A percentile compares a stretch with the other conserved stretches of the same genome.
These are phyloP conservation scores for Thielaviopsis ethacetica DNA, from an alignment of 2,329 filamentous ascomycete species.

Conservation along the genomic window DNA sequence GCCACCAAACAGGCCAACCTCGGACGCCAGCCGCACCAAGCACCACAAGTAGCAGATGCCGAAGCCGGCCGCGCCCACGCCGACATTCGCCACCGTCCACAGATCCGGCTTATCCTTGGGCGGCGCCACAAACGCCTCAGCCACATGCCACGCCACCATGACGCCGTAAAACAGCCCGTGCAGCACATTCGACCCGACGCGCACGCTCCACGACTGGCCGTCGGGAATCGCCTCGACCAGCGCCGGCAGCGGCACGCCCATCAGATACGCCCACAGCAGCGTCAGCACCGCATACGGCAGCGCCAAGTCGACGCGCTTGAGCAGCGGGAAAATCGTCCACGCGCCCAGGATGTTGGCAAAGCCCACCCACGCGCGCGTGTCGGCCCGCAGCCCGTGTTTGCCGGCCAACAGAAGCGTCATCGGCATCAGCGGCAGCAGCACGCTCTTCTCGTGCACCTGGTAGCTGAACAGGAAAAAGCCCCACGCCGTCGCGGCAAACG, in stretches of 20 bases:
- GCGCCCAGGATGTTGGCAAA: slow-evolving; percentile 79
- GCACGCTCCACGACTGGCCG: slow-evolving; percentile 11
- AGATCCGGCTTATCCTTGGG: slow-evolving; percentile 73
- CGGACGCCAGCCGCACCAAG: slow-evolving; percentile 46
- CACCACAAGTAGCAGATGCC: slow-evolving; percentile 85
- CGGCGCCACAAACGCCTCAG: slow-evolving; percentile 50
- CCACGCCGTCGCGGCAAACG: slow-evolving; percentile 76
- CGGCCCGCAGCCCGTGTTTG: slow-evolving; percentile 58
- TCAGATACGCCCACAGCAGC: slow-evolving; percentile 76
- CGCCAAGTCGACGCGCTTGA: slow-evolving; percentile 67
- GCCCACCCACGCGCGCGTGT: slow-evolving; percentile 78
- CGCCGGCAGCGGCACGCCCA: slow-evolving; percentile 61
- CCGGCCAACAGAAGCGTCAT: slow-evolving; percentile 80
- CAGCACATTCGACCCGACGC: slow-evolving; percentile 41
- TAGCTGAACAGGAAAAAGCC: slow-evolving; percentile 96
- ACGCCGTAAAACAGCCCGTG: slow-evolving; percentile 60
- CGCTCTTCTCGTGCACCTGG: slow-evolving; percentile 97
- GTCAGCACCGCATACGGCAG: slow-evolving; percentile 77
- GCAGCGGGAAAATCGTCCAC: slow-evolving; percentile 88
- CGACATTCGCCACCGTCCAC: slow-evolving; percentile 84
- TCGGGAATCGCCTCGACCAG: slow-evolving; percentile 33
- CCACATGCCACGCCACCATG: slow-evolving; percentile 70
- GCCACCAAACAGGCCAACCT: slow-evolving; percentile 36
- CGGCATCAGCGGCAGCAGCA: slow-evolving; percentile 77
- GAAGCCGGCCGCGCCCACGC: slow-evolving; percentile 74